Percentiles rank a stretch among this genome's conserved stretches.
phyloP scores from a whole-genome alignment of 345 rosid species.

The Linum lewisii region DNA sequence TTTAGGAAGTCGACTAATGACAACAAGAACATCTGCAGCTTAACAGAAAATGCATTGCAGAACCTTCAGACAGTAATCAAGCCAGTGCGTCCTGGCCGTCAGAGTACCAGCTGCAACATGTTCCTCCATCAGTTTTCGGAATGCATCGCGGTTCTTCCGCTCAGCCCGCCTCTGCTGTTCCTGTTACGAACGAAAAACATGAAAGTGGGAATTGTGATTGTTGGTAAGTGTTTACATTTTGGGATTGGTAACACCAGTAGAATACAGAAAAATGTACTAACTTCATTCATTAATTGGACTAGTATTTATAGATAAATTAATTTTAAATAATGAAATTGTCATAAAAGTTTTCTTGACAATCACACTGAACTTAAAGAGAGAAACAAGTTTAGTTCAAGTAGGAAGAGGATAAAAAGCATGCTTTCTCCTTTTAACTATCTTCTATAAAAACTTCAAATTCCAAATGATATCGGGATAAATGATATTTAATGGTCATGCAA shows the following conservation, averaged over 20 bases:
- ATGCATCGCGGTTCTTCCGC: conserved; percentile 86
- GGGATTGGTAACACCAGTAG: not conserved
- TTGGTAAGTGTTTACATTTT: too few species aligned
- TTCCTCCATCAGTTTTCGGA: conserved; percentile 70
- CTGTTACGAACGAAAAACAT: conserved; percentile 32
- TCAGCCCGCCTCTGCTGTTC: conserved; percentile 80
- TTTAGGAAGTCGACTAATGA: too few species aligned
- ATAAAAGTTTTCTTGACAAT: too few species aligned
- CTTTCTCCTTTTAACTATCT: not conserved
- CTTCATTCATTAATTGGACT: not conserved
- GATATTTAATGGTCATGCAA: conserved; percentile 10
- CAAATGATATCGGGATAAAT: not conserved
- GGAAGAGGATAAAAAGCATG: not conserved
- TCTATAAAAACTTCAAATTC: not conserved
- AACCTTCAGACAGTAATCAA: conserved; percentile 81
- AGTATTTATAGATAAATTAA: too few species aligned
- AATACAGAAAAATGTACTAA: not conserved
- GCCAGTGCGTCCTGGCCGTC: conserved; percentile 83
- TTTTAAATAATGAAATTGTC: too few species aligned
- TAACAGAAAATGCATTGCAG: conserved; percentile 10
- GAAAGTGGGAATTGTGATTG: not conserved
- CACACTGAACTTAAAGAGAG: not conserved
- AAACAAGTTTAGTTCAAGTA: not conserved
- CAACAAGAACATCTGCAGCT: not conserved
- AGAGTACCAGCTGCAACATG: conserved; percentile 64